Conservation (phyloP, 2,329 filamentous ascomycete species). For the Lasiodiplodia sp. region DNA sequence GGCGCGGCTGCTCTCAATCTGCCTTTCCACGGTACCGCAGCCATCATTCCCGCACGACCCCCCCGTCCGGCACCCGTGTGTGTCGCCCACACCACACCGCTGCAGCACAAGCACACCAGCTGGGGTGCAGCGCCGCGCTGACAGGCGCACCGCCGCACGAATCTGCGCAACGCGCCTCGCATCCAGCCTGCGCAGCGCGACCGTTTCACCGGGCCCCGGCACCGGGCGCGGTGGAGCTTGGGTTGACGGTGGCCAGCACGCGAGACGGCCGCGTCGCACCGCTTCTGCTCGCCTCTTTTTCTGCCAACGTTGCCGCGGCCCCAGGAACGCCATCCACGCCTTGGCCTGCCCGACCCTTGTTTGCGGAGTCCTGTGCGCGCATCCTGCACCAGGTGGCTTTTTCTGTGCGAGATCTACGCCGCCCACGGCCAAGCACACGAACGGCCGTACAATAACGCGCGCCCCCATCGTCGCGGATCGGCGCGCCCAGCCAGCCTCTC, state of each 20-base stretch:
- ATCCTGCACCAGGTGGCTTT: slow-evolving; percentile 22
- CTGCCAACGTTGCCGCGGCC: slow-evolving; percentile 25
- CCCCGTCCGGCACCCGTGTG: slow-evolving; percentile 8
- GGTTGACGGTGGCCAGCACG: slow-evolving; percentile 19
- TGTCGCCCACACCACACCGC: neutral
- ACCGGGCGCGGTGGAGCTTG: slow-evolving; percentile 18
- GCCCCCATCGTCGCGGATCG: slow-evolving; percentile 22
- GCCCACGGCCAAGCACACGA: slow-evolving; percentile 9
- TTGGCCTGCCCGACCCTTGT: slow-evolving; percentile 25
- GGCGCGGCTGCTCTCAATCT: slow-evolving; percentile 27
- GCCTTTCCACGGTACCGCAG: slow-evolving; percentile 15
- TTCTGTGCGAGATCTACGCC: slow-evolving; percentile 24
- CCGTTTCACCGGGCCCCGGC: slow-evolving; percentile 20
- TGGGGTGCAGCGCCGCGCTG: slow-evolving; percentile 13
- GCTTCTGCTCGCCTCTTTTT: slow-evolving; percentile 25
- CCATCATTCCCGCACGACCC: slow-evolving; percentile 21
- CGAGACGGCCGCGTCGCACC: slow-evolving; percentile 20
- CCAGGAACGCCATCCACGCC: slow-evolving; percentile 26
- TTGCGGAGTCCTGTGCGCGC: slow-evolving; percentile 22
- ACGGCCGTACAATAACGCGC: slow-evolving; percentile 19
- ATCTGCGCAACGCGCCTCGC: slow-evolving; percentile 26
- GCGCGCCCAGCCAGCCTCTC: slow-evolving; percentile 15
- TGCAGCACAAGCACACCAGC: slow-evolving; percentile 10
- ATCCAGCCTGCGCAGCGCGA: slow-evolving; percentile 13
- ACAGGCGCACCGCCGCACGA: slow-evolving; percentile 25